These are phyloP conservation scores for Saturnispora saitoi DNA, from an alignment of 805 yeast species.

Conservation along the genomic window DNA sequence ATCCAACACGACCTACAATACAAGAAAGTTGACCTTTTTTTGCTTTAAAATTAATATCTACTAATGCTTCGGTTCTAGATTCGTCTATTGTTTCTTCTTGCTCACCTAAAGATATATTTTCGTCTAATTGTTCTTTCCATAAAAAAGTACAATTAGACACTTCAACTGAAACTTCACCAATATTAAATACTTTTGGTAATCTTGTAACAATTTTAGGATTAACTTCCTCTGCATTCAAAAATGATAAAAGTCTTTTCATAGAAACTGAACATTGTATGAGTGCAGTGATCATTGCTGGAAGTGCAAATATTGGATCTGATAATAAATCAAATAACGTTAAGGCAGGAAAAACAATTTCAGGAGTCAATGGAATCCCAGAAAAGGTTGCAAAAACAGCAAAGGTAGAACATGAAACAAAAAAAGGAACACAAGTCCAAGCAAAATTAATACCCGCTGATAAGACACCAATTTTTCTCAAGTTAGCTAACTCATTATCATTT, in stretches of 20 bases:
- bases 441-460: constrained; percentile 40
- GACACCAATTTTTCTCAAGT: constrained; percentile 40
- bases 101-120: constrained; percentile 11
- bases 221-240: constrained; percentile 35
- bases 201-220: constrained; percentile 30
- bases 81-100: constrained; percentile 24
- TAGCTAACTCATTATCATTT: constrained; percentile 48
- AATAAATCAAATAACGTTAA: constrained; percentile 50
- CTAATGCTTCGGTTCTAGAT: constrained; percentile 32
- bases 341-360: constrained; percentile 65
- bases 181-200: constrained; percentile 17
- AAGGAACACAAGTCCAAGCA: constrained; percentile 58
- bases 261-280: constrained; percentile 55
- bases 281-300: constrained; percentile 50
- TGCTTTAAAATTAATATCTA: constrained; percentile 41
- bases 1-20: constrained; percentile 58
- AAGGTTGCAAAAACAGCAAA: constrained; percentile 45
- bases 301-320: constrained; percentile 48
- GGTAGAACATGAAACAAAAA: constrained; percentile 53
- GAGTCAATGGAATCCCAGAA: constrained; percentile 44
- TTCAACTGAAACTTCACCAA: constrained; percentile 32
- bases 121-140: constrained; percentile 32
- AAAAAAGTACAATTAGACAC: constrained; percentile 44
- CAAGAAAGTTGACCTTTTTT: constrained; percentile 46
- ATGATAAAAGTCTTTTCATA: constrained; percentile 41